phyloP scores from a whole-genome alignment of 1,139 yeast species.

The Lodderomyces jiufengensis region DNA sequence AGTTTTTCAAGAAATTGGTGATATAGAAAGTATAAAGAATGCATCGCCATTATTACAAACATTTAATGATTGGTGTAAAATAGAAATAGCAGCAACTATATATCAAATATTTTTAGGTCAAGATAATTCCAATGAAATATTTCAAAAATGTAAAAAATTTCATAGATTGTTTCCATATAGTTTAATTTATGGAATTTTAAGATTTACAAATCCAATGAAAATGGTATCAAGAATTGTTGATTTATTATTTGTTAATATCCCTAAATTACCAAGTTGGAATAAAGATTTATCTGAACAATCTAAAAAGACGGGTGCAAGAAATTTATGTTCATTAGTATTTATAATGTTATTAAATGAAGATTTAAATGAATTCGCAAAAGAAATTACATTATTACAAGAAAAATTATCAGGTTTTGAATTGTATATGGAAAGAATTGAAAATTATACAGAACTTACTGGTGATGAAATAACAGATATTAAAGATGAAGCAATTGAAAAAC shows the following conservation, averaged over 20 bases:
- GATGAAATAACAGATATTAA: constrained; percentile 20
- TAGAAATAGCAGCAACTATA: constrained; percentile 79
- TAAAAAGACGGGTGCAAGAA: constrained; percentile 50
- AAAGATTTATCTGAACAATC: constrained; percentile 11
- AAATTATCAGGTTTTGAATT: constrained; percentile 17
- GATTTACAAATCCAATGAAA: constrained; percentile 81
- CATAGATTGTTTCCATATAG: constrained; percentile 77
- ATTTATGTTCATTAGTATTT: constrained; percentile 67
- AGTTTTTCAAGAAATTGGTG: constrained; percentile 63
- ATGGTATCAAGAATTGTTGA: constrained; percentile 77
- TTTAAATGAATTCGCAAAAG: constrained; percentile 58
- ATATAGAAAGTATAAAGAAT: constrained; percentile 49
- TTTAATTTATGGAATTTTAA: constrained; percentile 67
- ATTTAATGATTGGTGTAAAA: constrained; percentile 76
- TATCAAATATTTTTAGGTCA: constrained; percentile 76
- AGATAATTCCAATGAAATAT: constrained; percentile 73
- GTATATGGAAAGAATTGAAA: constrained; percentile 26
- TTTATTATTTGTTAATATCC: constrained; percentile 74
- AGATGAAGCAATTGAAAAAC: constrained; percentile 19
- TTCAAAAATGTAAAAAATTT: constrained; percentile 61
- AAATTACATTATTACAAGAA: constrained; percentile 42
- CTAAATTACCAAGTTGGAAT: constrained; percentile 20
- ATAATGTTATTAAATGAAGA: constrained; percentile 77
- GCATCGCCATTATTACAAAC: constrained; percentile 65
- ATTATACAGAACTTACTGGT: constrained; percentile 18